These are phyloP conservation scores for Delphinella strobiligena DNA, from an alignment of 2,329 filamentous ascomycete genomes.

Conservation along the genomic window DNA sequence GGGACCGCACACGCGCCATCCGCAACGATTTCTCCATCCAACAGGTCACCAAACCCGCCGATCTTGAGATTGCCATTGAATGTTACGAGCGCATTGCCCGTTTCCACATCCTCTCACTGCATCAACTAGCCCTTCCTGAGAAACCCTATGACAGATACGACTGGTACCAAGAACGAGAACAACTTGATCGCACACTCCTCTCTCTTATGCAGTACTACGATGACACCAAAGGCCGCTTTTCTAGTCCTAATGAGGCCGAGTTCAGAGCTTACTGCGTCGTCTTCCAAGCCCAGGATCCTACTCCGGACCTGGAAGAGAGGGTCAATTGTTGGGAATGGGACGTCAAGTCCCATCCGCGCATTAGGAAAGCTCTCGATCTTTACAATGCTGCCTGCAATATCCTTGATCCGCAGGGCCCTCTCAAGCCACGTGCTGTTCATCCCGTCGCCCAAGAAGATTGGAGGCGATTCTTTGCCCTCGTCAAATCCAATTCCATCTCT, in stretches of 20 bases:
- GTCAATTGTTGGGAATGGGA: conserved; percentile 43
- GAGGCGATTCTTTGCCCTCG: conserved; percentile 43
- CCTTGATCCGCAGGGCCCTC: conserved; percentile 38
- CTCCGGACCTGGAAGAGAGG: conserved; percentile 44
- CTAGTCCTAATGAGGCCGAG: conserved; percentile 48
- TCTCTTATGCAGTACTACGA: conserved; percentile 51
- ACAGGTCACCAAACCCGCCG: conserved; percentile 42
- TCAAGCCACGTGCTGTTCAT: conserved; percentile 37
- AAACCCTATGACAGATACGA: conserved; percentile 41
- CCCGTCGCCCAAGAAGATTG: conserved; percentile 47
- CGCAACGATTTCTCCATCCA: conserved; percentile 55
- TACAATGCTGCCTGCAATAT: conserved; percentile 44
- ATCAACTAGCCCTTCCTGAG: conserved; percentile 42
- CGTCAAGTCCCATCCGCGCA: conserved; percentile 38
- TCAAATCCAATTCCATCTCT: conserved; percentile 43
- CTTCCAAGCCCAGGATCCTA: conserved; percentile 38
- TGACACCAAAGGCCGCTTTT: conserved; percentile 37
- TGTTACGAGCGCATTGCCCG: conserved; percentile 52
- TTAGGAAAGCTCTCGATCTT: conserved; percentile 45
- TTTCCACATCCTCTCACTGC: conserved; percentile 50
- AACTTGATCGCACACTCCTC: conserved; percentile 50
- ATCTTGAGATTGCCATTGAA: conserved; percentile 45
- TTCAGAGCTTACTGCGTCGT: conserved; percentile 52
- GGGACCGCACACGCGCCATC: conserved; percentile 53
- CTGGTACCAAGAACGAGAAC: conserved; percentile 49